Percentiles rank a stretch among this genome's conserved stretches.
Conservation (phyloP, 2,329 filamentous ascomycete genomes). For the Ampelomyces quisqualis region DNA sequence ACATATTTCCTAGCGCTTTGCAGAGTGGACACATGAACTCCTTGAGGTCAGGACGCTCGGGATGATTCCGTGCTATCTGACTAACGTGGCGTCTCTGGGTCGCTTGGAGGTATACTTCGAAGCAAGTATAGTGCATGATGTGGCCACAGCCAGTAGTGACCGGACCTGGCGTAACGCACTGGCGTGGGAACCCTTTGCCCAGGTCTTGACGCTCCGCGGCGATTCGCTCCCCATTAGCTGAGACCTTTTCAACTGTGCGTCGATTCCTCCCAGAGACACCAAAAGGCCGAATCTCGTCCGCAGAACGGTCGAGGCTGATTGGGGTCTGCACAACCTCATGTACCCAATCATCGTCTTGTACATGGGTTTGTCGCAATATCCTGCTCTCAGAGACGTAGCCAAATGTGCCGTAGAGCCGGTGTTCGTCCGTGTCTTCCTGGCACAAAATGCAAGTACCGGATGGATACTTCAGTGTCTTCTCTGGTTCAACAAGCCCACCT, state of each 20-base stretch:
- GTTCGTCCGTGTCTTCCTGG: conserved; percentile 92
- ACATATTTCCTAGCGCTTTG: conserved; percentile 93
- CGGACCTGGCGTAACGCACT: conserved; percentile 67
- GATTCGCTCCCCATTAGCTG: conserved; percentile 69
- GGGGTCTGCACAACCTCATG: conserved; percentile 79
- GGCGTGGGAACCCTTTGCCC: conserved; percentile 81
- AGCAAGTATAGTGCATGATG: conserved; percentile 97
- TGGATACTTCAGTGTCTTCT: conserved; percentile 85
- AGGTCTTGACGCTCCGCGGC: conserved; percentile 76
- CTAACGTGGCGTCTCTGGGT: conserved; percentile 81
- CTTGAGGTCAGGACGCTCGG: conserved; percentile 73
- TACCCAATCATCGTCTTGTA: conserved; percentile 79
- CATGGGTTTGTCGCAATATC: conserved; percentile 82
- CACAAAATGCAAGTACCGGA: conserved; percentile 92
- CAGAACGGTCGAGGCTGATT: conserved; percentile 77
- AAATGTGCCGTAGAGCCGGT: conserved; percentile 87
- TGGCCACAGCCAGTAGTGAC: conserved; percentile 92
- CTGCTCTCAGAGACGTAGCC: conserved; percentile 83
- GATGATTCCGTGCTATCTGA: conserved; percentile 92
- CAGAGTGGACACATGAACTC: conserved; percentile 97
- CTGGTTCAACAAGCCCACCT: conserved; percentile 60
- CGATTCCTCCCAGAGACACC: conserved; percentile 88
- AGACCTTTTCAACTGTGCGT: conserved; percentile 72
- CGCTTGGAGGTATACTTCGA: conserved; percentile 85
- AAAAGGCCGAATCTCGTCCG: conserved; percentile 81